A percentile compares a stretch with the other conserved stretches of the same genome.
Conservation (phyloP, 2,329 filamentous ascomycete species). For the Ciborinia camelliae region DNA sequence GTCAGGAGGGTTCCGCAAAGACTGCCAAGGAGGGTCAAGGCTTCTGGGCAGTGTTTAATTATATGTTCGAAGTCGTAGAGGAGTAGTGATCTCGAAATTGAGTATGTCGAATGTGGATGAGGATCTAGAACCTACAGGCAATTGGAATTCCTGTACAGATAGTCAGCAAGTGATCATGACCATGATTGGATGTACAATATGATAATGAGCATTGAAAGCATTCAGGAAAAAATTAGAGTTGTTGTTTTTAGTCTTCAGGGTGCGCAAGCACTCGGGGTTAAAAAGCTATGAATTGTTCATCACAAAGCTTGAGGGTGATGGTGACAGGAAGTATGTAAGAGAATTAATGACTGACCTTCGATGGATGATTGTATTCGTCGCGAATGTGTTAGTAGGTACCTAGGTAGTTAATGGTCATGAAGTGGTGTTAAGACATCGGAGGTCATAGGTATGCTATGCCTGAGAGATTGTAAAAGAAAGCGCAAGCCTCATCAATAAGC, state of each 20-base stretch:
- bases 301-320: slow-evolving; percentile 29
- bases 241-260: slow-evolving; percentile 42
- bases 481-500: neutral
- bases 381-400: neutral
- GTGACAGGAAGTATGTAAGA: slow-evolving; percentile 1
- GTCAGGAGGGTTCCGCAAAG: neutral
- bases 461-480: neutral
- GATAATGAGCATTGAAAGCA: slow-evolving; percentile 21
- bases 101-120: neutral
- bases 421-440: neutral
- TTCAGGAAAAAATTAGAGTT: slow-evolving; percentile 45
- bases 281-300: slow-evolving; percentile 41
- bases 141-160: slow-evolving; percentile 45
- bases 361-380: neutral
- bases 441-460: too few species aligned
- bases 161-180: slow-evolving; percentile 47
- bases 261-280: slow-evolving; percentile 39
- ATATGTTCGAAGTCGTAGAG: neutral
- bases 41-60: neutral
- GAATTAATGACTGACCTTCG: slow-evolving; percentile 31
- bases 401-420: too few species aligned
- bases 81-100: neutral
- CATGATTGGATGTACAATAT: slow-evolving; percentile 46
- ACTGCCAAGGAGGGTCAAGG: neutral
- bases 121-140: neutral